phyloP scores from a whole-genome alignment of 805 yeast genomes.

The Wickerhamomyces tratensis region DNA sequence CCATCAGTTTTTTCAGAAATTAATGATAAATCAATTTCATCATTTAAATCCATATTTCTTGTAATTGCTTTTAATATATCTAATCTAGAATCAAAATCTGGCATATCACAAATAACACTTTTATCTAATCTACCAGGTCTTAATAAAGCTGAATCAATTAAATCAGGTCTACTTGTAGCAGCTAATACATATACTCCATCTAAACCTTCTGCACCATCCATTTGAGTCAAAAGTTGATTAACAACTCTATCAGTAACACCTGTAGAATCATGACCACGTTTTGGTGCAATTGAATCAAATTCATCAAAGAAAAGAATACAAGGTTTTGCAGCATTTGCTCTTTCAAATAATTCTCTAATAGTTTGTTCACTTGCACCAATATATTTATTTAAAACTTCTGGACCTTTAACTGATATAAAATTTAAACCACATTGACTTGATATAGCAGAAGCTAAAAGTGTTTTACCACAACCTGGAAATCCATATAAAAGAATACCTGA shows the following conservation, averaged over 20 bases:
- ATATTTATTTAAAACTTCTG: constrained; percentile 88
- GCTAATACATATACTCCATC: constrained; percentile 96
- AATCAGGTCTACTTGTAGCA: constrained; percentile 92
- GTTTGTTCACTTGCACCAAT: constrained; percentile 97
- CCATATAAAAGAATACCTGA: constrained; percentile 91
- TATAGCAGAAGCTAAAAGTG: constrained; percentile 84
- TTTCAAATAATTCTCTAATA: constrained; percentile 84
- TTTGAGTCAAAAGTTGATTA: constrained; percentile 91
- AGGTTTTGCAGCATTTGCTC: constrained; percentile 93
- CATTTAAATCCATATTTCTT: constrained; percentile 46
- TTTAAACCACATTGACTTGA: constrained; percentile 91
- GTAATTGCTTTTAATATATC: constrained; percentile 60
- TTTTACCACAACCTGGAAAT: constrained; percentile 97
- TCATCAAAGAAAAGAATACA: constrained; percentile 91
- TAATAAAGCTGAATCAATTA: constrained; percentile 87
- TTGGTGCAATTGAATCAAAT: constrained; percentile 95
- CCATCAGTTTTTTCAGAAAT: constrained; percentile 61
- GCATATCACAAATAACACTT: constrained; percentile 84
- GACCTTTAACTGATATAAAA: constrained; percentile 90
- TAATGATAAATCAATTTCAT: constrained; percentile 37
- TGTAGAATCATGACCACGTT: constrained; percentile 95
- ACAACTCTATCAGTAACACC: constrained; percentile 98
- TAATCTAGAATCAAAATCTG: constrained; percentile 55
- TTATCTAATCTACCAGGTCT: constrained; percentile 97
- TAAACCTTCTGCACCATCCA: constrained; percentile 98